Base-by-base conservation (phyloP, 352 stramenopile species). In the Phytophthora chlamydospora region DNA sequence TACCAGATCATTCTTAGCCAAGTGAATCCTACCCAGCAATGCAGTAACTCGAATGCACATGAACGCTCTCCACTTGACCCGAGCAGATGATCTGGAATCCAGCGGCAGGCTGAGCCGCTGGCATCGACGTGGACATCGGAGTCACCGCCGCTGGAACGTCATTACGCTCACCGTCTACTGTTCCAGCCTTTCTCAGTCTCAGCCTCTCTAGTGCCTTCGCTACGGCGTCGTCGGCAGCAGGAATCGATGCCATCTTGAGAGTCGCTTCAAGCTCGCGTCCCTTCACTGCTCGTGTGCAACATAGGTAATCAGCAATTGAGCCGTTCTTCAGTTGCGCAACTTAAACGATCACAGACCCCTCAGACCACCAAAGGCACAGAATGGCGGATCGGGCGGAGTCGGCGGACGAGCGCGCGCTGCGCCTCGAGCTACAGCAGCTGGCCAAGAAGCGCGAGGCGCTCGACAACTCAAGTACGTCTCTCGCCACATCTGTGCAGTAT, bases 81-180 rank as follows among this genome's bases (percentile, higher is more conserved):
- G 58, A 86, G 62, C 76, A 85, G 38, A 89, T 64, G 11, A 91
- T 53, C n/a, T 86, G 76, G 38, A 89, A 89, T 3, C 62, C 62
- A 8, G 77, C 46, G 1, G 63, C 49, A 44, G 63, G 54, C 45
- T 76, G 73, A 32, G 63, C 62, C 17, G 11, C 32, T 7, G 62
- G 49, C 40, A 59, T 55, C 12, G 49, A 36, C 5, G 40, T 53
- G 27, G 47, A 27, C 19, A 59, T 55, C 0, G 39, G 45, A 10
- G 19, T 54, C 41, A 34, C 29, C 16, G 33, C 34, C 29, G 47
- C 43, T 50, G 50, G 8, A 17, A 35, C 27, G 9, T 62, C 36
- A 0, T 6, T 17, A 40, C 50, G 27, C 0, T 54, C 33, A 21
- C 34, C 51, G 19, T 5, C 19, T 13, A 60, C 3, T 13, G 11